A percentile compares a stretch with the other conserved stretches of the same genome.
phyloP scores from a whole-genome alignment of 1,139 yeast species.

The Kluyveromyces marxianus region DNA sequence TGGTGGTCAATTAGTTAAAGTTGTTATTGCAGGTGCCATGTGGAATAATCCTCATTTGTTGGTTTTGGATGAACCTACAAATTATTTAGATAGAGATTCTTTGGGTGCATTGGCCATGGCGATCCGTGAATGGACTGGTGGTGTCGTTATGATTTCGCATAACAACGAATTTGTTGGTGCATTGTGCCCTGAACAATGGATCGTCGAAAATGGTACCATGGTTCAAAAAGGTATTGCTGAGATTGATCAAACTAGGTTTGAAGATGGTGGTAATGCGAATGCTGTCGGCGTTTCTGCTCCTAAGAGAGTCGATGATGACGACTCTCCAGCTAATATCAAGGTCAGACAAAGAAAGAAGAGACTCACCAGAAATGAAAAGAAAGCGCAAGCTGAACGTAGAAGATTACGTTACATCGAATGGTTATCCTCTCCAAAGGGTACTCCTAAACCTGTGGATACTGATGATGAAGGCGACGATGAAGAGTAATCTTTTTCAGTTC shows the following conservation, averaged over 20 bases:
- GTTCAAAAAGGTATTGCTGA: constrained; percentile 74
- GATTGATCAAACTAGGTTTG: constrained; percentile 73
- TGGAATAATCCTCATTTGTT: constrained; percentile 99
- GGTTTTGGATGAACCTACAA: constrained; percentile 97
- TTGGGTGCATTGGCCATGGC: constrained; percentile 96
- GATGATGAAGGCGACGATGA: constrained; percentile 73
- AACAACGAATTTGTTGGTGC: constrained; percentile 97
- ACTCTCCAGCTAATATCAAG: constrained; percentile 93
- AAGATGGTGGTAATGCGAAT: constrained; percentile 55
- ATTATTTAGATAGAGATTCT: constrained; percentile 95
- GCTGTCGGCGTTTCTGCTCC: constrained; percentile 36
- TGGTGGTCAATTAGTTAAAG: constrained; percentile 97
- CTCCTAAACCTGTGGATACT: constrained; percentile 88
- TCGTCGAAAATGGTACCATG: constrained; percentile 85
- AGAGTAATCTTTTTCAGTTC: constrained; percentile 4
- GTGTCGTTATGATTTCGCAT: constrained; percentile 98
- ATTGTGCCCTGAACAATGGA: constrained; percentile 97
- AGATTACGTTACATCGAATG: constrained; percentile 90
- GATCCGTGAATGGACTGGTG: constrained; percentile 96
- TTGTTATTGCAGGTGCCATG: constrained; percentile 99
- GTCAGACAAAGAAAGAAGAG: constrained; percentile 89
- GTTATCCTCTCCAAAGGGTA: constrained; percentile 95
- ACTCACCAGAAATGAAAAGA: constrained; percentile 93
- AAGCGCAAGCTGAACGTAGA: constrained; percentile 85
- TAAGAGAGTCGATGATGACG: constrained; percentile 50